Evolutionary conservation across 1,284 basidiomycete genomes (phyloP).

Genomic region (Fomes fomentarius): DNA sequence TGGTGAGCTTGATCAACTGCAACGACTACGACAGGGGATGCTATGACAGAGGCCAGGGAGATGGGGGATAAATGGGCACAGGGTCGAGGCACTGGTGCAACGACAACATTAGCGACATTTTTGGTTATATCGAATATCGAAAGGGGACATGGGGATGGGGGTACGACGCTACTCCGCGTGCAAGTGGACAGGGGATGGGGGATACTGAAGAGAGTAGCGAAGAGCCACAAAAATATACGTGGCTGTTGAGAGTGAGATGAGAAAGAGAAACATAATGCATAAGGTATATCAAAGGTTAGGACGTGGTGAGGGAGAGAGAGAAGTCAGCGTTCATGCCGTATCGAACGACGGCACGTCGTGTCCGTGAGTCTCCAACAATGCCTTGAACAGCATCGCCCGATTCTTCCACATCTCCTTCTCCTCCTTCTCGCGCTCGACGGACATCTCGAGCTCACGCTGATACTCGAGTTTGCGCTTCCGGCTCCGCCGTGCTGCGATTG

Average conservation of each 20-base stretch:
- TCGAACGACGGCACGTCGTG: constrained; percentile 45
- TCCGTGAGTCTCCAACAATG: constrained; percentile 50
- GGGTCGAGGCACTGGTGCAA: constrained; percentile 19
- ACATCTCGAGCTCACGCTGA: constrained; percentile 61
- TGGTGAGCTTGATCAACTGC: background rate
- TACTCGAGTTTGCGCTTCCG: constrained; percentile 80
- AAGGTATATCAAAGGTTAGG: constrained; percentile 27
- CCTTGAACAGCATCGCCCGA: constrained; percentile 49
- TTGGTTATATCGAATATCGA: constrained; percentile 11
- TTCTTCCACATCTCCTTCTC: constrained; percentile 62
- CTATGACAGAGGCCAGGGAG: background rate
- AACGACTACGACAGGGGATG: background rate
- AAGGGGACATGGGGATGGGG: constrained; percentile 35
- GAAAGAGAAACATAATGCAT: constrained; percentile 28
- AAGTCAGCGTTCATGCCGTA: constrained; percentile 27
- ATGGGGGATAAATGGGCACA: constrained; percentile 7
- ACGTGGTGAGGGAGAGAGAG: constrained; percentile 7
- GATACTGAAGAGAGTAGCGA: constrained; percentile 44
- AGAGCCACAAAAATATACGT: constrained; percentile 36
- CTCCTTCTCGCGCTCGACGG: constrained; percentile 47
- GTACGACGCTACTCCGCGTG: constrained; percentile 51
- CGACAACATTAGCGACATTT: constrained; percentile 24
- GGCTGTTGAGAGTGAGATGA: constrained; percentile 15
- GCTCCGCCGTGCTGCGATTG: constrained; percentile 75
- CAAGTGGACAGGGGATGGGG: constrained; percentile 44